phyloP scores from a whole-genome alignment of 495 filamentous ascomycete species.

The Pyronema omphalodes region DNA sequence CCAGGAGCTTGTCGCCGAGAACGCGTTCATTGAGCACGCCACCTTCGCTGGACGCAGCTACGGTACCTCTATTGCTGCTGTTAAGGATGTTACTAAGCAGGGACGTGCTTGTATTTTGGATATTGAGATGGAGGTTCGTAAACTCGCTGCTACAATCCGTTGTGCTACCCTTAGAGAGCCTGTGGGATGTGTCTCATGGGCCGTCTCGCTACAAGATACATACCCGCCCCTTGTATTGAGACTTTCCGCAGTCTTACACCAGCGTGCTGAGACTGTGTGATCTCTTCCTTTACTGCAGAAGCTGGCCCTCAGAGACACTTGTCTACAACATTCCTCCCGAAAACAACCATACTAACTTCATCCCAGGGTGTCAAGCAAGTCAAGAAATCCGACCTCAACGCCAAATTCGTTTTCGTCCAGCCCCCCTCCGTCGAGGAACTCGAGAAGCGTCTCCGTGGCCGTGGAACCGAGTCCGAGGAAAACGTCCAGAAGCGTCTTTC shows the following conservation, averaged over 20 bases:
- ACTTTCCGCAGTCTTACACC: too few species aligned
- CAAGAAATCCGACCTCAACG: slow-evolving; percentile 51
- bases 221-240: too few species aligned
- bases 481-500: slow-evolving; percentile 52
- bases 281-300: too few species aligned
- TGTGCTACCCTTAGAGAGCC: too few species aligned
- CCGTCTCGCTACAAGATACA: too few species aligned
- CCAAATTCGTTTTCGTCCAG: slow-evolving; percentile 70
- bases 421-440: slow-evolving; percentile 60
- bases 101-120: slow-evolving; percentile 54
- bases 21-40: slow-evolving; percentile 77
- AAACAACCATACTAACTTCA: neutral
- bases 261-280: too few species aligned
- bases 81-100: slow-evolving; percentile 52
- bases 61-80: slow-evolving; percentile 60
- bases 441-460: slow-evolving; percentile 57
- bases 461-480: slow-evolving; percentile 70
- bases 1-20: slow-evolving; percentile 42
- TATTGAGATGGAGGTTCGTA: slow-evolving; percentile 43
- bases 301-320: slow-evolving; percentile 7
- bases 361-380: slow-evolving; percentile 82
- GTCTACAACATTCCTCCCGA: too few species aligned
- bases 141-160: neutral
- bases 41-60: slow-evolving; percentile 77
- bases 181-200: too few species aligned